Base-by-base conservation (phyloP, 2,329 filamentous ascomycete genomes). In the Endothia cerciana region DNA sequence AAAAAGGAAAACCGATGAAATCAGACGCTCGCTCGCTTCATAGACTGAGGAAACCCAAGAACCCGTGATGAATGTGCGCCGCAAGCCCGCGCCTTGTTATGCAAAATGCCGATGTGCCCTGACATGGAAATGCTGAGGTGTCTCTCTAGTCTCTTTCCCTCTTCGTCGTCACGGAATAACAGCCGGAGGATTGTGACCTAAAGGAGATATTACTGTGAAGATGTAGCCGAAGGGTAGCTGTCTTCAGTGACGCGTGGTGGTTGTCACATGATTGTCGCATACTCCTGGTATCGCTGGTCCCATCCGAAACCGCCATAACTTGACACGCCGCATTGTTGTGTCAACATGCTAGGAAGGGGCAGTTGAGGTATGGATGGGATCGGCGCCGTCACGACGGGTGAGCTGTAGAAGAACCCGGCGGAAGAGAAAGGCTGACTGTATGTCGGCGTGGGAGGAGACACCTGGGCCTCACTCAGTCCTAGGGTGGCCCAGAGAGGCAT, bases 201-300 rank as follows among this genome's bases (percentile, higher is more conserved):
- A 73, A 72, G 71, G 73, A 72, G 70, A 69, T 63, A 73, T 78
- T 76, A 79, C 72, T 71, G 68, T 64, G 79, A 79, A 73, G 80
- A 82, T 70, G 81, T 83, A 72, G 80, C 80, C 75, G 78, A 78
- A 72, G 81, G 80, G 74, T 80, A 80, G 74, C 77, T 78, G 73
- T 81, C 77, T 74, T 77, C 78, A 75, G 79, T 76, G 74, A 76
- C 77, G 70, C 80, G 75, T 76, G 79, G 74, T 87, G 84, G 79
- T 87, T 86, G 84, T 91, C 91, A 97, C 83, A 97, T 97, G 71
- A 90, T 93, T 69, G 92, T 89, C 72, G 92, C 86, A 77, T 94
- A 96, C 78, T 94, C 92, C 75, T 91, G 91, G 77, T 91, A 93
- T 72, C 91, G 64, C 22, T 64, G 85, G 77, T 92, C 92, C 92